A percentile compares a stretch with the other conserved stretches of the same genome.
These are phyloP conservation scores for Schizonepeta tenuifolia DNA, from an alignment of 257 asterid species.

Conservation along the genomic window DNA sequence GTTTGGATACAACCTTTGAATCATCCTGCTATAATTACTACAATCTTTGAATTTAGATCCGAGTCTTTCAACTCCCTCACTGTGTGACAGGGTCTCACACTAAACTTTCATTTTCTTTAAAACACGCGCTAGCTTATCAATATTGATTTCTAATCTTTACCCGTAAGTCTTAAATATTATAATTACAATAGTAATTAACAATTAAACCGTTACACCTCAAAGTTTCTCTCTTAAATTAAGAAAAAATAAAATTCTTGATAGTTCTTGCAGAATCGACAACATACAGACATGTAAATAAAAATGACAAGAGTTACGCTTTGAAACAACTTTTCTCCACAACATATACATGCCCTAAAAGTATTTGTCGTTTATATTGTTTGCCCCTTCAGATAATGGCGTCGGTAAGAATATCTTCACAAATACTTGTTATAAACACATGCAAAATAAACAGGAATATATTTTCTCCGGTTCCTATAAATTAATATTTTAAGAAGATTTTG, in stretches of 20 bases:
- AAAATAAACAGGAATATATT: not conserved
- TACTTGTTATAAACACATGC: not conserved
- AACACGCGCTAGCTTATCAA: too few species aligned
- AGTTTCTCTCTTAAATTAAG: not conserved
- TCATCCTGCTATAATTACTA: too few species aligned
- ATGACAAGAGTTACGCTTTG: not conserved
- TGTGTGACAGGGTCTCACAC: too few species aligned
- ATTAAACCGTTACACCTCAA: not conserved
- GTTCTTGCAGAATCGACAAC: not conserved
- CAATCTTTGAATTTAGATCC: too few species aligned
- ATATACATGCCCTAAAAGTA: not conserved
- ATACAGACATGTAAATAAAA: not conserved
- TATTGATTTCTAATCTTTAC: too few species aligned
- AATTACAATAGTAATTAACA: too few species aligned
- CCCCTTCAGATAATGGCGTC: constrained; percentile 14
- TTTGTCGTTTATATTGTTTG: constrained; percentile 29
- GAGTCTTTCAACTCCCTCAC: too few species aligned
- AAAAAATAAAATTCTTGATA: too few species aligned
- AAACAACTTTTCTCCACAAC: not conserved
- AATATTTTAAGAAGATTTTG: not conserved
- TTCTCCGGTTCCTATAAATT: not conserved
- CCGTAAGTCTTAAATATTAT: too few species aligned
- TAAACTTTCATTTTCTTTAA: too few species aligned
- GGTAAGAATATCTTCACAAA: not conserved
- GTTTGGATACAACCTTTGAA: too few species aligned